phyloP scores from a whole-genome alignment of 768 basidiomycete species.

The Omphalotus guepiniiformis region DNA sequence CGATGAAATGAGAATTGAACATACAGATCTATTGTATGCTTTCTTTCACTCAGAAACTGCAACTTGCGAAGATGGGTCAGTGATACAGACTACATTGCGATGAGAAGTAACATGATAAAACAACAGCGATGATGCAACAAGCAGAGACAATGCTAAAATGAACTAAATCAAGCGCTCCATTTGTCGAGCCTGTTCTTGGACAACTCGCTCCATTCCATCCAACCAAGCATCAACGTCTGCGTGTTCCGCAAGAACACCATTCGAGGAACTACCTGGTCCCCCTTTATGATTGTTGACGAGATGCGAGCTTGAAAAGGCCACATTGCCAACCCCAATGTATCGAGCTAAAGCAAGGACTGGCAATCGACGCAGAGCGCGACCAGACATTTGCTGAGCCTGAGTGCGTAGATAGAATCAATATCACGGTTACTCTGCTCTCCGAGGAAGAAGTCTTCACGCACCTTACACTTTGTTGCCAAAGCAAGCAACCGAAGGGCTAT shows the following conservation, averaged over 20 bases:
- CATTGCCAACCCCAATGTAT: constrained; percentile 60
- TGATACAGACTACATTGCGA: not conserved
- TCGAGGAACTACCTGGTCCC: constrained; percentile 1
- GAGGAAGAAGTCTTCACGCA: too few relatives aligned
- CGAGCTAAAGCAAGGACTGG: constrained; percentile 90
- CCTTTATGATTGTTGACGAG: constrained; percentile 3
- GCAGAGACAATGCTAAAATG: constrained; percentile 3
- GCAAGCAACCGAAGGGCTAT: constrained; percentile 55
- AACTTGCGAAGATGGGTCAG: not conserved
- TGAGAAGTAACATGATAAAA: constrained; percentile 1
- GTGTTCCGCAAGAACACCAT: constrained; percentile 16
- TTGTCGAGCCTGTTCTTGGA: constrained; percentile 53
- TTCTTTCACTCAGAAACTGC: too few relatives aligned
- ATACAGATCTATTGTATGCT: too few relatives aligned
- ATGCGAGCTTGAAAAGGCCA: constrained; percentile 10
- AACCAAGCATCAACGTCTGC: constrained; percentile 71
- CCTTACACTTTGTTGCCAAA: constrained; percentile 77
- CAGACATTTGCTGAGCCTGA: constrained; percentile 81
- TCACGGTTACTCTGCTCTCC: constrained; percentile 30
- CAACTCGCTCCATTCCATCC: constrained; percentile 76
- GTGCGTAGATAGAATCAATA: not conserved
- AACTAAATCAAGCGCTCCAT: constrained; percentile 36
- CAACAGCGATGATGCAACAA: constrained; percentile 8
- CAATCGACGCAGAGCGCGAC: constrained; percentile 86
- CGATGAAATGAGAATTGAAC: not conserved